These are phyloP conservation scores for Bipolaris cookei DNA, from an alignment of 2,329 filamentous ascomycete species.

Conservation along the genomic window DNA sequence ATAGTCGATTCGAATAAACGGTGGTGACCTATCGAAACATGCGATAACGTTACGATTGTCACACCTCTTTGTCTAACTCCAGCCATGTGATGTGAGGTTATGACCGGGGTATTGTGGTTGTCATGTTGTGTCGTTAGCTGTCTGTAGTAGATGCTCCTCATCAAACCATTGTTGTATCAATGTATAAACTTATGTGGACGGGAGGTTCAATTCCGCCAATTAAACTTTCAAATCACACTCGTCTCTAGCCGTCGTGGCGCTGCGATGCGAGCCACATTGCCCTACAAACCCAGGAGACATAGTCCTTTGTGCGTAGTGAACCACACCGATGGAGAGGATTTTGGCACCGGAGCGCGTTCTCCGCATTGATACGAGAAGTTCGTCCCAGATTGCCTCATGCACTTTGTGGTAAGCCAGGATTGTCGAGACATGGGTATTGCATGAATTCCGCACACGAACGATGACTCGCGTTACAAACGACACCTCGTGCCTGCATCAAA, in stretches of 20 bases:
- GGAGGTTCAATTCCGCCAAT: slow-evolving; percentile 5
- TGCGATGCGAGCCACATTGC: slow-evolving; percentile 3
- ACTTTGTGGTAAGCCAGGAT: slow-evolving; percentile 5
- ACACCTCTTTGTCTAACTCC: neutral
- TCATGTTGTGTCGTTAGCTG: neutral
- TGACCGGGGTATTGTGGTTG: neutral
- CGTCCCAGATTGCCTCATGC: slow-evolving; percentile 9
- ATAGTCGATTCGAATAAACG: slow-evolving; percentile 1
- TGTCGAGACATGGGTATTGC: slow-evolving; percentile 4
- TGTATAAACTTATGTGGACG: neutral
- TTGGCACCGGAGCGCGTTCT: slow-evolving; percentile 11
- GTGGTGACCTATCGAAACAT: slow-evolving; percentile 1
- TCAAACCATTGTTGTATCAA: neutral
- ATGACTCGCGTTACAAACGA: slow-evolving; percentile 8
- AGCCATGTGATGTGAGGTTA: neutral
- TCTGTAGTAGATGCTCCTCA: neutral
- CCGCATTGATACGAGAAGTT: slow-evolving; percentile 6
- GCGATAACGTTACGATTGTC: neutral
- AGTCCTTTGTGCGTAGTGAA: neutral
- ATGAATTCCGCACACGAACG: neutral
- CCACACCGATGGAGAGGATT: neutral
- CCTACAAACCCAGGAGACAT: neutral
- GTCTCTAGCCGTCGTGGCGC: slow-evolving; percentile 3
- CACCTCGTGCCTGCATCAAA: slow-evolving; percentile 9
- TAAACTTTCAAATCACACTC: neutral